These are phyloP conservation scores for Gentiana macrophylla DNA, from an alignment of 257 asterid genomes.

Conservation along the genomic window DNA sequence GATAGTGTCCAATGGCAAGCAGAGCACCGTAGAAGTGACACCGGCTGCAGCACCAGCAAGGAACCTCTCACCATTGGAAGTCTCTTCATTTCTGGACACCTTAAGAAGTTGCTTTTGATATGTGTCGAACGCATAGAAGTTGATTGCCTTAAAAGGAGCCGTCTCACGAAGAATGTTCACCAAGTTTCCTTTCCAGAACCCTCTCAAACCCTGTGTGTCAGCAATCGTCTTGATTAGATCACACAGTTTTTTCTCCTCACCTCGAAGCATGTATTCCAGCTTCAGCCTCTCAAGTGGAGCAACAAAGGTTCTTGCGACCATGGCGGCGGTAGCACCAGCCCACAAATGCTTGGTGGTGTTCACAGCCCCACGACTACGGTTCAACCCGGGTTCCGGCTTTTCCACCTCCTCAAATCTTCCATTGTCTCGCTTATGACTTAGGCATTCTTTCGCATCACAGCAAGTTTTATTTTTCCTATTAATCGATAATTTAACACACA, in stretches of 20 bases:
- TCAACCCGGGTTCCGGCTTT: constrained; percentile 12
- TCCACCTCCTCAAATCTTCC: constrained; percentile 12
- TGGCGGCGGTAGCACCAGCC: constrained; percentile 95
- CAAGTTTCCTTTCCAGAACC: constrained; percentile 97
- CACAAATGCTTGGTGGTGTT: constrained; percentile 92
- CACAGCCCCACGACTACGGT: constrained; percentile 49
- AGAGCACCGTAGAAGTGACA: constrained; percentile 89
- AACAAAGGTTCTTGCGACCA: constrained; percentile 87
- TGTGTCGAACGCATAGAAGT: constrained; percentile 81
- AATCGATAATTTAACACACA: constrained; percentile 59
- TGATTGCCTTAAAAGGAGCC: constrained; percentile 96
- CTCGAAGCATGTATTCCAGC: constrained; percentile 88
- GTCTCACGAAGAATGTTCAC: constrained; percentile 91
- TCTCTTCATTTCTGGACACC: constrained; percentile 67
- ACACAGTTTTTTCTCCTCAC: constrained; percentile 55
- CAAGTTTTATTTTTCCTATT: constrained; percentile 25
- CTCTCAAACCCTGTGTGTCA: constrained; percentile 81
- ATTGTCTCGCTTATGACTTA: constrained; percentile 16
- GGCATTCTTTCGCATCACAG: constrained; percentile 16
- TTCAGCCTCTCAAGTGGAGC: constrained; percentile 98
- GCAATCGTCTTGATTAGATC: constrained; percentile 68
- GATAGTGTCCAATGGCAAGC: constrained; percentile 93
- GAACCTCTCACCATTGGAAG: constrained; percentile 68
- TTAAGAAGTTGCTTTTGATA: constrained; percentile 79
- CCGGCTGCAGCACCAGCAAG: constrained; percentile 99